Evolutionary conservation across 1,284 basidiomycete genomes (phyloP).

Genomic region (Ustilago esculenta): DNA sequence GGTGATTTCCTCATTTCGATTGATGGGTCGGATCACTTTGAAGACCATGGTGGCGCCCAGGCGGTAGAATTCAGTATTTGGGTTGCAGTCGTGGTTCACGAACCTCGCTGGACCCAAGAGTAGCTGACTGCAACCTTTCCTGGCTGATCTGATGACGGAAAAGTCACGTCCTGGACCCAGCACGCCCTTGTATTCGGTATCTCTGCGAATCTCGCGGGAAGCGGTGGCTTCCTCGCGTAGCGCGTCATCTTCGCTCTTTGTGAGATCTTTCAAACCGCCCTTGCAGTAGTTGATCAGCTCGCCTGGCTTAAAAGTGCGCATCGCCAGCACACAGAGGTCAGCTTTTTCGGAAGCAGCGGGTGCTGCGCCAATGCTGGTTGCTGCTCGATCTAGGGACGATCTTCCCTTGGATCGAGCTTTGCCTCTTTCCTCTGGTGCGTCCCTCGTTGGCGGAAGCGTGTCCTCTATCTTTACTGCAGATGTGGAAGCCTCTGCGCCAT

Average conservation of each 20-base stretch:
- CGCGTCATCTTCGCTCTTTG: conserved; percentile 66
- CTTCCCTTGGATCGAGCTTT: conserved; percentile 31
- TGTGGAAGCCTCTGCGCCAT: conserved; percentile 10
- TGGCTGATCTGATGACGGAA: conserved; percentile 87
- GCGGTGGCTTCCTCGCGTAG: conserved; percentile 78
- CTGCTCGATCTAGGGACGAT: conserved; percentile 44
- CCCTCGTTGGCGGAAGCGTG: conserved; percentile 8
- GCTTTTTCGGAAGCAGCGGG: conserved; percentile 74
- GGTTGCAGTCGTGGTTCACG: conserved; percentile 93
- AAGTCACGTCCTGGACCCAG: conserved; percentile 76
- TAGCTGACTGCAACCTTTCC: conserved; percentile 89
- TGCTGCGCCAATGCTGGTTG: conserved; percentile 42
- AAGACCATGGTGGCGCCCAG: conserved; percentile 89
- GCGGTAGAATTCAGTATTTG: conserved; percentile 86
- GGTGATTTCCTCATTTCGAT: conserved; percentile 84
- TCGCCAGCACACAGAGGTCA: conserved; percentile 87
- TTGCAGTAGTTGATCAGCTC: conserved; percentile 81
- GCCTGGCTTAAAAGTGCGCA: conserved; percentile 76
- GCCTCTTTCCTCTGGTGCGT: conserved; percentile 18
- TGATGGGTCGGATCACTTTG: conserved; percentile 81
- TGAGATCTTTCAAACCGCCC: conserved; percentile 67
- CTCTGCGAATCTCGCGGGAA: conserved; percentile 47
- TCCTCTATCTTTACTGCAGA: conserved; percentile 32
- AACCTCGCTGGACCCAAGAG: conserved; percentile 92
- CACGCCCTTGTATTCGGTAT: conserved; percentile 72